Conservation (phyloP, 495 filamentous ascomycete species). For the Halenospora varia region DNA sequence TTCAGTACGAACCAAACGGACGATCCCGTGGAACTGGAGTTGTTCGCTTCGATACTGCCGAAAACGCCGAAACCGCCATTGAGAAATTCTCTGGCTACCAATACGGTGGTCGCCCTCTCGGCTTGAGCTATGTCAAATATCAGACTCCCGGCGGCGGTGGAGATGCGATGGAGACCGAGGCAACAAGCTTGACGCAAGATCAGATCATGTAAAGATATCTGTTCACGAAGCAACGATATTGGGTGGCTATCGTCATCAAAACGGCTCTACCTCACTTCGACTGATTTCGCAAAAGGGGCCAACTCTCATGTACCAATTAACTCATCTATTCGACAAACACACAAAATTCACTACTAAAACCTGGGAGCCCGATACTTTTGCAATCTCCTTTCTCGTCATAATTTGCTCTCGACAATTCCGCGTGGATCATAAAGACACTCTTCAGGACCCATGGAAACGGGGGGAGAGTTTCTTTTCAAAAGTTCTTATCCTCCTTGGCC, state of each 20-base stretch:
- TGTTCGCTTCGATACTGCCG: constrained; percentile 79
- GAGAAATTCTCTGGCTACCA: constrained; percentile 97
- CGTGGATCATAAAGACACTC: too few species aligned
- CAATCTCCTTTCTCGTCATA: too few species aligned
- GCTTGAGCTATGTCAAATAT: constrained; percentile 90
- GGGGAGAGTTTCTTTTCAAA: too few species aligned
- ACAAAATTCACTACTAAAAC: too few species aligned
- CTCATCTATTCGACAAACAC: too few species aligned
- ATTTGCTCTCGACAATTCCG: too few species aligned
- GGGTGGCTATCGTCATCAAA: neutral
- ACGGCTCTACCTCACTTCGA: neutral
- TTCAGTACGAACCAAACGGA: constrained; percentile 95
- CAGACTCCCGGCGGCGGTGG: constrained; percentile 54
- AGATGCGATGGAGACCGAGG: constrained; percentile 80
- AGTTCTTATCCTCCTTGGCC: too few species aligned
- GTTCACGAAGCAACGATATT: neutral
- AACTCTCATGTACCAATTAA: too few species aligned
- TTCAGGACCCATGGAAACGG: too few species aligned
- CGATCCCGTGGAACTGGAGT: constrained; percentile 94
- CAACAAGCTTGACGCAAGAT: constrained; percentile 82
- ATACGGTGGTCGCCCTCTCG: constrained; percentile 92
- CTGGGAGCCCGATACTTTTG: too few species aligned
- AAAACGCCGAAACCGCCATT: constrained; percentile 90
- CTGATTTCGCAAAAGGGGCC: too few species aligned
- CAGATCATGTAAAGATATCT: constrained; percentile 78